Evolutionary conservation across 768 basidiomycete genomes (phyloP).

Genomic region (Tricholoma saponaceum): DNA sequence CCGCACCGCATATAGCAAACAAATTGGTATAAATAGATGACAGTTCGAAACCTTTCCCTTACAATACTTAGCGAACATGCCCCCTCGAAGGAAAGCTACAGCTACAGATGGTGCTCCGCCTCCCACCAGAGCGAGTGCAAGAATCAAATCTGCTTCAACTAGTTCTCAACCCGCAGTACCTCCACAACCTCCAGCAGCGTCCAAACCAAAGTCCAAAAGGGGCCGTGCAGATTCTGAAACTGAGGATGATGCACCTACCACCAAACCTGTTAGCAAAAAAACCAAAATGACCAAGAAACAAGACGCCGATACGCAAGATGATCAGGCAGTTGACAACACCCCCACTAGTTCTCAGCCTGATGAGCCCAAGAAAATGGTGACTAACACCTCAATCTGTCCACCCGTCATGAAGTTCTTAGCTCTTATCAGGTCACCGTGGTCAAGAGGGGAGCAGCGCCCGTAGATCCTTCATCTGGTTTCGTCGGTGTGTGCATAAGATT

Average conservation of each 20-base stretch:
- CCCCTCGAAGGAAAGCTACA: slow-evolving; percentile 42
- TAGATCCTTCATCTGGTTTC: slow-evolving; percentile 42
- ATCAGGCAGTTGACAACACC: slow-evolving; percentile 14
- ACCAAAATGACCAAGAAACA: slow-evolving; percentile 22
- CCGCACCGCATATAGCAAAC: slow-evolving; percentile 13
- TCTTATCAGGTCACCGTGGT: slow-evolving; percentile 31
- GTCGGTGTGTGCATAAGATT: slow-evolving; percentile 36
- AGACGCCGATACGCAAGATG: slow-evolving; percentile 21
- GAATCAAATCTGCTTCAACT: slow-evolving; percentile 26
- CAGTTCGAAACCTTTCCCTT: too few relatives aligned
- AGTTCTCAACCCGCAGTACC: slow-evolving; percentile 17
- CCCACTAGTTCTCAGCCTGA: slow-evolving; percentile 15
- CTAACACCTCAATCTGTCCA: slow-evolving; percentile 1
- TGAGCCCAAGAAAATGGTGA: slow-evolving; percentile 44
- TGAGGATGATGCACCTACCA: slow-evolving; percentile 22
- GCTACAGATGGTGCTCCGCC: slow-evolving; percentile 24
- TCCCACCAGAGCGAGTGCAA: slow-evolving; percentile 34
- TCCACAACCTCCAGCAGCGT: slow-evolving; percentile 18
- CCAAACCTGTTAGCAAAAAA: slow-evolving; percentile 28
- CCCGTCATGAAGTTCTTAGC: slow-evolving; percentile 4
- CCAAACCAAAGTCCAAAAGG: slow-evolving; percentile 27
- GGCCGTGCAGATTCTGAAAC: slow-evolving; percentile 22
- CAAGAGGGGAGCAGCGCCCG: slow-evolving; percentile 53
- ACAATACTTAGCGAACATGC: too few relatives aligned
- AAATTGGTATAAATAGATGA: slow-evolving; percentile 9